These are phyloP conservation scores for Diversispora eburnea DNA, from an alignment of 192 early-diverging fungal genomes.

Conservation along the genomic window DNA sequence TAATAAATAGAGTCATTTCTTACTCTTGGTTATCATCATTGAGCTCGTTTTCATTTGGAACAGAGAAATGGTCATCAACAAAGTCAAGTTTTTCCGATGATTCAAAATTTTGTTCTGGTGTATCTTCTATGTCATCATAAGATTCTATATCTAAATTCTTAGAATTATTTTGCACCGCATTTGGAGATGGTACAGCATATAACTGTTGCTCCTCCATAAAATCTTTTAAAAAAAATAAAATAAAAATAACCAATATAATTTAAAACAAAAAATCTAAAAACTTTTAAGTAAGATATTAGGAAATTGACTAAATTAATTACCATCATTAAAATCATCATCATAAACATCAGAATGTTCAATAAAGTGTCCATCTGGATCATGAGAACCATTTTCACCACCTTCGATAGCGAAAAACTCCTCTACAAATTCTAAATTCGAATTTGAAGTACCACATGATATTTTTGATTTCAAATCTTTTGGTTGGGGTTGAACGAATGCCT, in stretches of 20 bases:
- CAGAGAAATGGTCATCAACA: conserved; percentile 47
- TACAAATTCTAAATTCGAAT: conserved; percentile 37
- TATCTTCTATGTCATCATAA: not conserved
- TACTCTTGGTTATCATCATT: conserved; percentile 21
- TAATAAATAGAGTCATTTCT: not conserved
- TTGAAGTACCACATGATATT: not conserved
- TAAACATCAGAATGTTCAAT: conserved; percentile 29
- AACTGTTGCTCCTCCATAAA: not conserved
- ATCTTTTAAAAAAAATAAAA: not conserved
- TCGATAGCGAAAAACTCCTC: conserved; percentile 49
- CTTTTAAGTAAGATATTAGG: not conserved
- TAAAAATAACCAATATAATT: not conserved
- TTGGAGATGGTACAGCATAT: not conserved
- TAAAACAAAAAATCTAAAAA: not conserved
- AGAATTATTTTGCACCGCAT: not conserved
- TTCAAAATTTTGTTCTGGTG: not conserved
- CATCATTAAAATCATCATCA: conserved; percentile 37
- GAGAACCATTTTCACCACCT: conserved; percentile 27
- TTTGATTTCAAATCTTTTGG: conserved; percentile 19
- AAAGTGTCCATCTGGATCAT: conserved; percentile 27
- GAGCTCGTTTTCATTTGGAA: conserved; percentile 35
- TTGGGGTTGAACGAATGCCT: conserved; percentile 42
- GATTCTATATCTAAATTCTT: not conserved
- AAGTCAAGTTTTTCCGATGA: conserved; percentile 28
- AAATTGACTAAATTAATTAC: not conserved